Evolutionary conservation across 2,329 filamentous ascomycete genomes (phyloP).

Genomic region (Ceratocystis cacaofunesta): DNA sequence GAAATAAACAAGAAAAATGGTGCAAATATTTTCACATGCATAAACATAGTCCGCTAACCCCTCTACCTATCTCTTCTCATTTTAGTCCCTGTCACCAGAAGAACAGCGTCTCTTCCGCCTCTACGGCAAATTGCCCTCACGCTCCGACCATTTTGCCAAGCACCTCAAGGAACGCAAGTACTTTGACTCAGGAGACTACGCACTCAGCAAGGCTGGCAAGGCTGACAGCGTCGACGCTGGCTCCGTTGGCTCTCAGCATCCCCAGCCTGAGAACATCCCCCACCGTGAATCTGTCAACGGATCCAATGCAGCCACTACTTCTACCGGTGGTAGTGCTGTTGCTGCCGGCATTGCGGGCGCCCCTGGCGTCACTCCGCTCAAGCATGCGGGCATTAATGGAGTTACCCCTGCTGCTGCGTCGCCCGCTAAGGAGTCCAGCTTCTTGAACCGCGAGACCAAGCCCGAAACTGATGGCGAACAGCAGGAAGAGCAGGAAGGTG

Average conservation of each 20-base stretch:
- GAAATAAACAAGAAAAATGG: too few relatives aligned
- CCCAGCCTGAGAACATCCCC: constrained; percentile 86
- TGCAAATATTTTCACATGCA: neutral
- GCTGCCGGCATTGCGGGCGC: constrained; percentile 23
- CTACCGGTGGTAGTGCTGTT: neutral
- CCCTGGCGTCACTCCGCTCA: constrained; percentile 21
- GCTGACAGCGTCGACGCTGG: constrained; percentile 87
- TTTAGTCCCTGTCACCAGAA: constrained; percentile 75
- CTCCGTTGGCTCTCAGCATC: constrained; percentile 86
- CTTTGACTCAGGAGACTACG: constrained; percentile 93
- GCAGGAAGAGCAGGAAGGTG: constrained; percentile 13
- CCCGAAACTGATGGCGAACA: constrained; percentile 26
- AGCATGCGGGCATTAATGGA: constrained; percentile 30
- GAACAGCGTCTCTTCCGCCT: constrained; percentile 94
- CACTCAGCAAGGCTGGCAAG: constrained; percentile 93
- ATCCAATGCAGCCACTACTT: constrained; percentile 15
- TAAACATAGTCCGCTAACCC: constrained; percentile 13
- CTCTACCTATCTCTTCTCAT: constrained; percentile 15
- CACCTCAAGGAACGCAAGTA: constrained; percentile 99
- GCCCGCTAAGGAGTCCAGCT: constrained; percentile 82
- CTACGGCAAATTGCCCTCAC: constrained; percentile 94
- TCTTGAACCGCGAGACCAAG: constrained; percentile 69
- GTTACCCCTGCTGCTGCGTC: constrained; percentile 36
- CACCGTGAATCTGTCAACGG: constrained; percentile 46
- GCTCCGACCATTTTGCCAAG: constrained; percentile 92